A percentile compares a stretch with the other conserved stretches of the same genome.
phyloP scores from a whole-genome alignment of 2,329 filamentous ascomycete species.

The Trichoderma semiorbis region DNA sequence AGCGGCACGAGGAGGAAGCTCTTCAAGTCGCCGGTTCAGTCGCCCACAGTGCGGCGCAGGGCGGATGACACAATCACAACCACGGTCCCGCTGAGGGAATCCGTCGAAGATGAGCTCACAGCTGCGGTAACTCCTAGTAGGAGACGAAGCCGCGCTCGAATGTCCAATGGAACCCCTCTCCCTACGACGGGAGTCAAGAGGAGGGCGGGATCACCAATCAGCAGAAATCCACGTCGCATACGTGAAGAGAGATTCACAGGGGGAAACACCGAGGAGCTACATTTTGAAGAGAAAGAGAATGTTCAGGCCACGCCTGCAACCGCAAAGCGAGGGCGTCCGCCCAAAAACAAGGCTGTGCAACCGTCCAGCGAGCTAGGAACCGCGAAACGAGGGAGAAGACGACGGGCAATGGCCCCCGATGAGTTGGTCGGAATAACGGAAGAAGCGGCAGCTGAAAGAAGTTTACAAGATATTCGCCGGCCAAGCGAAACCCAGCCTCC shows the following conservation, averaged over 20 bases:
- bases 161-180: constrained; percentile 51
- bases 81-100: constrained; percentile 49
- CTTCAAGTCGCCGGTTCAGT: constrained; percentile 44
- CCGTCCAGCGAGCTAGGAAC: constrained; percentile 27
- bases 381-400: constrained; percentile 20
- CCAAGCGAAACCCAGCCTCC: constrained; percentile 27
- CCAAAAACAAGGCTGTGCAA: constrained; percentile 28
- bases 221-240: constrained; percentile 33
- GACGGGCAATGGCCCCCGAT: constrained; percentile 27
- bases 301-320: constrained; percentile 33
- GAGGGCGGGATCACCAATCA: constrained; percentile 44
- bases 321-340: constrained; percentile 30
- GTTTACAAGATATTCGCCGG: constrained; percentile 19
- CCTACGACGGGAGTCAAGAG: constrained; percentile 44
- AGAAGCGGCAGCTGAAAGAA: constrained; percentile 21
- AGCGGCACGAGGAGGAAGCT: constrained; percentile 39
- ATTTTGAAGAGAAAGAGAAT: constrained; percentile 21
- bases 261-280: constrained; percentile 28
- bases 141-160: constrained; percentile 46
- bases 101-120: constrained; percentile 33
- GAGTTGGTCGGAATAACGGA: constrained; percentile 28
- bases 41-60: constrained; percentile 35
- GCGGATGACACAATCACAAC: constrained; percentile 45
- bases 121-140: constrained; percentile 36
- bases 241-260: constrained; percentile 31